phyloP scores from a whole-genome alignment of 2,329 filamentous ascomycete genomes.

The Aspergillus cejpii region DNA sequence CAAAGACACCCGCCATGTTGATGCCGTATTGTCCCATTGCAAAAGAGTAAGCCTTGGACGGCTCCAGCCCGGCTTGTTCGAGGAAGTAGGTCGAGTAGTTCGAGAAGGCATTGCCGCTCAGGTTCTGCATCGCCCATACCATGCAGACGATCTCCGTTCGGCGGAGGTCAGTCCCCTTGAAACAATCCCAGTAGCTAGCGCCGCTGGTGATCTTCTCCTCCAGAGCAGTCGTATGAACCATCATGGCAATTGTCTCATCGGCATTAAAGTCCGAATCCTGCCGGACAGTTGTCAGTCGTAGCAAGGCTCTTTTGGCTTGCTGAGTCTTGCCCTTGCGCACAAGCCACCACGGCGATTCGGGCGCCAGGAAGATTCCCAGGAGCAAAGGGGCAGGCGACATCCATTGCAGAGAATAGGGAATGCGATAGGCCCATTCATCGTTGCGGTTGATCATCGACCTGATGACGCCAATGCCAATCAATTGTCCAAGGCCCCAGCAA shows the following conservation, averaged over 20 bases:
- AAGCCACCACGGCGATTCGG: constrained; percentile 49
- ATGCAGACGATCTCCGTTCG: constrained; percentile 68
- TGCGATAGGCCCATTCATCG: constrained; percentile 48
- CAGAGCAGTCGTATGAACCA: constrained; percentile 78
- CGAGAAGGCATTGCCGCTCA: constrained; percentile 58
- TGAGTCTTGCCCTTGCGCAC: constrained; percentile 42
- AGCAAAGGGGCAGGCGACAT: constrained; percentile 49
- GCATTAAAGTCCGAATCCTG: constrained; percentile 65
- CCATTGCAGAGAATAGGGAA: constrained; percentile 49
- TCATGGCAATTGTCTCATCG: constrained; percentile 83
- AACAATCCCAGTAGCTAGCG: constrained; percentile 73
- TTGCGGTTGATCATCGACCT: constrained; percentile 42
- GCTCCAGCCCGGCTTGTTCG: constrained; percentile 49
- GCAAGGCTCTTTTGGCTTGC: constrained; percentile 42
- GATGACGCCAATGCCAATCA: constrained; percentile 48
- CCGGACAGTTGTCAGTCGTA: constrained; percentile 42
- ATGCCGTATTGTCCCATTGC: constrained; percentile 56
- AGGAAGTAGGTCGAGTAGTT: constrained; percentile 58
- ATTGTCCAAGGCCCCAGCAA: constrained; percentile 45
- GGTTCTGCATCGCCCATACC: constrained; percentile 59
- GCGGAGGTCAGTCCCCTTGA: constrained; percentile 68
- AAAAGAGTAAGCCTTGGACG: constrained; percentile 49
- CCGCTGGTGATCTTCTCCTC: constrained; percentile 70
- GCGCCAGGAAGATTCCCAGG: constrained; percentile 44
- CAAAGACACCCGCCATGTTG: constrained; percentile 73